Conservation (phyloP, 2,329 filamentous ascomycete species). For the Pestalotiopsis sp. region DNA sequence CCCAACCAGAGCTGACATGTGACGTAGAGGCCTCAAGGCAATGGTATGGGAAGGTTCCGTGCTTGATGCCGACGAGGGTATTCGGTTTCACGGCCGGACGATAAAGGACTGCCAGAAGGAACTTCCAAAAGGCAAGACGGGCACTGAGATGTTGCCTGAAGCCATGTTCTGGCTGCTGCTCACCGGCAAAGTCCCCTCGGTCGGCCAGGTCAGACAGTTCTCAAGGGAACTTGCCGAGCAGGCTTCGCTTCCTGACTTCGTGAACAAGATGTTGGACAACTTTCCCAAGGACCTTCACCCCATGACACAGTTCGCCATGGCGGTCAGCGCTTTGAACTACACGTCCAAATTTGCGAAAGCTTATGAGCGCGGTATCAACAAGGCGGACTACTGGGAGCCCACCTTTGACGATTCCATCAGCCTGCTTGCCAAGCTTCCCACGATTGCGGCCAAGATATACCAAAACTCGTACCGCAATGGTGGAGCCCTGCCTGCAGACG, state of each 20-base stretch:
- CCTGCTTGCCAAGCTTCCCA: constrained; percentile 92
- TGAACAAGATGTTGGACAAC: constrained; percentile 84
- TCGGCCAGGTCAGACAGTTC: constrained; percentile 77
- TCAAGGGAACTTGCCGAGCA: constrained; percentile 88
- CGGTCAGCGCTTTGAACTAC: constrained; percentile 94
- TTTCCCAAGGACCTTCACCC: constrained; percentile 92
- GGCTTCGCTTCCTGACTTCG: constrained; percentile 78
- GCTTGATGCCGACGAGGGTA: constrained; percentile 93
- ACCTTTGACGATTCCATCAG: constrained; percentile 96
- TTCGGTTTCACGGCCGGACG: constrained; percentile 95
- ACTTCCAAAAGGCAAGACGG: constrained; percentile 87
- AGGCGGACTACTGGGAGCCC: constrained; percentile 98
- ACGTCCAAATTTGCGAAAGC: constrained; percentile 91
- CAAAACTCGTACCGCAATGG: constrained; percentile 82
- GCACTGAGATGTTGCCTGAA: constrained; percentile 97
- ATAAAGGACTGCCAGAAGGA: constrained; percentile 97
- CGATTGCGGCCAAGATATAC: constrained; percentile 97
- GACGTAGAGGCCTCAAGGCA: constrained; percentile 74
- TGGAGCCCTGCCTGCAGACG: constrained; percentile 71
- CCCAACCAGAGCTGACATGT: constrained; percentile 20
- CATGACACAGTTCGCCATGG: constrained; percentile 97
- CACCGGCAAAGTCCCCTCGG: constrained; percentile 87
- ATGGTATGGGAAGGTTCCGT: constrained; percentile 99
- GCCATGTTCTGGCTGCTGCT: constrained; percentile 99
- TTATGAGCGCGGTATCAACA: constrained; percentile 88